These are phyloP conservation scores for Calocybe gambosa DNA, from an alignment of 1,284 basidiomycete species.

Conservation along the genomic window DNA sequence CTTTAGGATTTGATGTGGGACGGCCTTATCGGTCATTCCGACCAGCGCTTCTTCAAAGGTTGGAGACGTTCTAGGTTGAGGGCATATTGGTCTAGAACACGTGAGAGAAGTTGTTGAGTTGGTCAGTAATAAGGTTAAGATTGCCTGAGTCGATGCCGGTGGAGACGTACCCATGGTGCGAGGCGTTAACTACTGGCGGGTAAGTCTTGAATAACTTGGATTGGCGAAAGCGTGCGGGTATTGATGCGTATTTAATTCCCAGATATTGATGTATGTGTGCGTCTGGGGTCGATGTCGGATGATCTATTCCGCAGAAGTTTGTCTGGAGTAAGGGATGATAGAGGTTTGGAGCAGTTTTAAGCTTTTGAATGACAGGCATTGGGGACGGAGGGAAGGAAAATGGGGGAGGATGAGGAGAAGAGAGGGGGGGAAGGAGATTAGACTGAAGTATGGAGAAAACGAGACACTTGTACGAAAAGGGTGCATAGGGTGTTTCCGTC, in stretches of 20 bases:
- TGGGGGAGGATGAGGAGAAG: conserved; percentile 4
- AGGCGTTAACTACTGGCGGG: conserved; percentile 51
- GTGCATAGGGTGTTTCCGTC: conserved; percentile 17
- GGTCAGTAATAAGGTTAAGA: conserved; percentile 3
- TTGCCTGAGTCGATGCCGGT: not conserved
- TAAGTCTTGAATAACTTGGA: conserved; percentile 55
- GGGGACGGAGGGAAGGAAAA: not conserved
- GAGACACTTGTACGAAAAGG: conserved; percentile 16
- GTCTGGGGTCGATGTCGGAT: conserved; percentile 49
- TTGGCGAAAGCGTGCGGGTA: conserved; percentile 70
- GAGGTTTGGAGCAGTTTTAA: conserved; percentile 28
- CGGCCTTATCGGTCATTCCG: conserved; percentile 46
- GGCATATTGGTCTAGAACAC: conserved; percentile 58
- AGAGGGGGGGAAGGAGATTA: conserved; percentile 4
- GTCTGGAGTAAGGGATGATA: conserved; percentile 52
- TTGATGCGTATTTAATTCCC: conserved; percentile 67
- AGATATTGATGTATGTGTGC: conserved; percentile 61
- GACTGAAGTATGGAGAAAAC: conserved; percentile 10
- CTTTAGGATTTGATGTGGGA: conserved; percentile 48
- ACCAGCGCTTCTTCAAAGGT: conserved; percentile 56
- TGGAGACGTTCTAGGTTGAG: conserved; percentile 45
- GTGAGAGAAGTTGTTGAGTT: conserved; percentile 1
- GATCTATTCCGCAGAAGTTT: conserved; percentile 58
- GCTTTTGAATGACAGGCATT: conserved; percentile 22
- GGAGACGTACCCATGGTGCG: conserved; percentile 56